Evolutionary conservation across 306 rosid species (phyloP), one percentile per base, ranked within the genome.

Genomic region (Quercus suber): DNA sequence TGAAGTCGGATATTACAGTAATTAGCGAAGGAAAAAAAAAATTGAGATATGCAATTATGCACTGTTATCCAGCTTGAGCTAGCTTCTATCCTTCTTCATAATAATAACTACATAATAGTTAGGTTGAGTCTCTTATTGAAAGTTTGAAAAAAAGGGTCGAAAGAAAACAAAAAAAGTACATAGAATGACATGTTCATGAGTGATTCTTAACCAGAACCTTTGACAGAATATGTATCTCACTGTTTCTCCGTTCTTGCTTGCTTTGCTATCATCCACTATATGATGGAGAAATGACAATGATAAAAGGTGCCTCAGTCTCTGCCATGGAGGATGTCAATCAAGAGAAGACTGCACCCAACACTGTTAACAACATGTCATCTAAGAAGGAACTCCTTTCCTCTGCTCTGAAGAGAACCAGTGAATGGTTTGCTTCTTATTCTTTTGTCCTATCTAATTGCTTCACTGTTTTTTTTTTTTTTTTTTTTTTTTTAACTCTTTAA

Each of bases 321-420:
- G 82, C 82, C 77, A 88, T 88, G 93, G 89, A 81, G 79, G 95
- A 91, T 86, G 77, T 72, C 86, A 82, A 79, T 27, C 87, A 72
- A 84, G 84, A 83, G 65, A 77, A 82, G 76, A 80, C 80, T 30
- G 76, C 82, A 73, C 71, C 84, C 55, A 63, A 80, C 84, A 81
- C 86, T 67, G 53, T 75, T 79, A 88, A 86, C 87, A 82, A 86
- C 87, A 84, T 92, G 86, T 87, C 87, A 75, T 63, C 86, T 71
- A 90, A 84, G 87, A 91, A 90, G 77, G 98, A 89, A 79, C 96
- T 91, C 86, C 94, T 88, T 76, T 90, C 98, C 69, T 74, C 93
- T 78, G 96, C 97, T 82, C 80, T 90, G 89, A 89, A 89, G 86
- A 89, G 99, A 88, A 93, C 99, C 41, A 93, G 98, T 88, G 97